Evolutionary conservation across 371 early-diverging fungal genomes (phyloP), one percentile per base, ranked within the genome.

Genomic region (Mortierella sp.): DNA sequence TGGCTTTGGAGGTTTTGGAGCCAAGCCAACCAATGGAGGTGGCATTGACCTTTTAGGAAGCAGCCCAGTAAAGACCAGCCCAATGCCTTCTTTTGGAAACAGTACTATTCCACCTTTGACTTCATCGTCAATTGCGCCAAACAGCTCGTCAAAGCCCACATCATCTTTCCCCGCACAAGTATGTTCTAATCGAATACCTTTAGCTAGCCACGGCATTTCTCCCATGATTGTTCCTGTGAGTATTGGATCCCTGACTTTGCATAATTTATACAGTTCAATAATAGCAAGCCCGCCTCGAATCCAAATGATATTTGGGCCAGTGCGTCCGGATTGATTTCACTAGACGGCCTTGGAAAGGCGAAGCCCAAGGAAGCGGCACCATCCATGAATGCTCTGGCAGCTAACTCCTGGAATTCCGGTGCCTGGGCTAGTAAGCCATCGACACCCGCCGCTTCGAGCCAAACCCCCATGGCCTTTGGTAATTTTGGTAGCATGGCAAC

Each of bases 381-480:
- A 20, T 90, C 90, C 11, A 90, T 90, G 89, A 90, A 90, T 35
- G 78, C 90, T 5, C 71, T 90, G 79, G 89, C 88, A 64, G 84
- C 72, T 62, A 85, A 78, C 30, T 73, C 78, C 12, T 78, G 78
- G 78, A 78, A 78, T 64, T 78, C 78, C 24, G 74, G 74, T 18
- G 63, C 78, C 0, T 78, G 78, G 78, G 78, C 78, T n/a, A 70
- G 32, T 57, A 77, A 77, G 62, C 72, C 77, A 1, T 6, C 71
- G 0, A 59, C 67, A 3, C 62, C 66, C n/a, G 65, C 66, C 1
- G 64, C 63, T 16, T 51, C 68, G 11, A 62, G 61, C 55, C 68
- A 64, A 49, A 51, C 18, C 24, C 57, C 74, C 3, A 66, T 57
- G 54, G 69, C 55, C 0, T 77, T 77, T 55, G 77, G 72, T 8